Evolutionary conservation across 192 early-diverging fungal species (phyloP).

Genomic region (Podochytrium sp.): DNA sequence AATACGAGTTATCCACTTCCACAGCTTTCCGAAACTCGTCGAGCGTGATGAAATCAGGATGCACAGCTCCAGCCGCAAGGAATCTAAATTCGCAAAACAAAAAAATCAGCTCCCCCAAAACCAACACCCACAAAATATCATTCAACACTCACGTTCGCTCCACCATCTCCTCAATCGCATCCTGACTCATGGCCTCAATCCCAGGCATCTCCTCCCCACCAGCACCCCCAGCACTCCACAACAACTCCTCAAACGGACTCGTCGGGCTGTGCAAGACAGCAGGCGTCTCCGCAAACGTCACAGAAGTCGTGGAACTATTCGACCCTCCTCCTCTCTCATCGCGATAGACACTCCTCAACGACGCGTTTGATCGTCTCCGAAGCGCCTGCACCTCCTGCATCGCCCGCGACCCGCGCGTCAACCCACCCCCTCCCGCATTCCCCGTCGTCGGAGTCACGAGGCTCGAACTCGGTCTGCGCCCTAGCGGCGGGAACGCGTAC

Average conservation of each 20-base stretch:
- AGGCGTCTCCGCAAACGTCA: background rate
- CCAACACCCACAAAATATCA: background rate
- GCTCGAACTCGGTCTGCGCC: slow-evolving; percentile 2
- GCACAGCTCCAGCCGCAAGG: slow-evolving; percentile 48
- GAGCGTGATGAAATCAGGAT: slow-evolving; percentile 71
- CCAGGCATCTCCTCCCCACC: slow-evolving; percentile 69
- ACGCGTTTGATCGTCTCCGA: slow-evolving; percentile 24
- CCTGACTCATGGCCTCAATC: slow-evolving; percentile 91
- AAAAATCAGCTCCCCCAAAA: slow-evolving; percentile 37
- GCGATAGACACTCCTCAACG: slow-evolving; percentile 21
- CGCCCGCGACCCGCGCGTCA: slow-evolving; percentile 30
- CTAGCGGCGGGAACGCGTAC: background rate
- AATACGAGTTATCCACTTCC: slow-evolving; percentile 76
- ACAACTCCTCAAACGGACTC: background rate
- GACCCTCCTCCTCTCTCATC: slow-evolving; percentile 2
- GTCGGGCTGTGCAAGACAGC: background rate
- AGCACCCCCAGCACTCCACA: slow-evolving; percentile 19
- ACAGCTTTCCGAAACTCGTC: slow-evolving; percentile 83
- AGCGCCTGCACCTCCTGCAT: slow-evolving; percentile 34
- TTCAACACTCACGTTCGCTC: slow-evolving; percentile 70
- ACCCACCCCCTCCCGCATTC: slow-evolving; percentile 2
- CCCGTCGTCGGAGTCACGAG: slow-evolving; percentile 5
- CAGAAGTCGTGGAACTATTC: background rate
- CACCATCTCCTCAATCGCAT: slow-evolving; percentile 93
- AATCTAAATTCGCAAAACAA: slow-evolving; percentile 45